Evolutionary conservation across 208 protist species (phyloP).

Genomic region (Balamuthia mandrillaris): DNA sequence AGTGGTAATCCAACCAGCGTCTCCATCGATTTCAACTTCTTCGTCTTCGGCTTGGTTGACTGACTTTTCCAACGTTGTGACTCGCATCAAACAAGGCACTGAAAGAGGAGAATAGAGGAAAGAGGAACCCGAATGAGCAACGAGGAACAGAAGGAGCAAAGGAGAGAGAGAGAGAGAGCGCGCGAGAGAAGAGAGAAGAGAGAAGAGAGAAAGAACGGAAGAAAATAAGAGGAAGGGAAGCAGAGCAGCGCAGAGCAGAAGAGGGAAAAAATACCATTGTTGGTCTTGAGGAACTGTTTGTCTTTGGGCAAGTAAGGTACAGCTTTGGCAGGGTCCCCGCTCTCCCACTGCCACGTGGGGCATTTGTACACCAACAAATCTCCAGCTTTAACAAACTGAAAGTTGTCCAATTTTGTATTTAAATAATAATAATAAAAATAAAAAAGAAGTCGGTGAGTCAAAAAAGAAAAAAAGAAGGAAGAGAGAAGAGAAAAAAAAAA

Average conservation of each 20-base stretch:
- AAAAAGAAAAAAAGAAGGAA: too few species aligned
- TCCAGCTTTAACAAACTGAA: conserved; percentile 89
- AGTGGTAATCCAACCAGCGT: conserved; percentile 10
- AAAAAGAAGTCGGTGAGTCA: too few species aligned
- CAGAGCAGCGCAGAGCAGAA: too few species aligned
- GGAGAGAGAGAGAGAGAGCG: background rate
- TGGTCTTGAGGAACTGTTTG: conserved; percentile 92
- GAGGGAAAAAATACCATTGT: conserved; percentile 63
- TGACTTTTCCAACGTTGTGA: background rate
- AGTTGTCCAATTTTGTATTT: too few species aligned
- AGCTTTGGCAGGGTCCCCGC: conserved; percentile 71
- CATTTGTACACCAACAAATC: conserved; percentile 90
- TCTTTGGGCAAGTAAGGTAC: conserved; percentile 84
- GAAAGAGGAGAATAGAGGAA: background rate
- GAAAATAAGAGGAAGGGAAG: too few species aligned
- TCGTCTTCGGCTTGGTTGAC: background rate
- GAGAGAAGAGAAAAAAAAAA: background rate
- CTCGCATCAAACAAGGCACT: conserved; percentile 60
- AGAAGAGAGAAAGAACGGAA: too few species aligned
- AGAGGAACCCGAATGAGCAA: background rate
- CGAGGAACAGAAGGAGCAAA: background rate
- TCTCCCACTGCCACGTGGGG: conserved; percentile 90
- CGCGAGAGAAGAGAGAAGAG: too few species aligned
- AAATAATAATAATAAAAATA: too few species aligned
- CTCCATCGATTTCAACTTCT: background rate